A percentile compares a stretch with the other conserved stretches of the same genome.
These are phyloP conservation scores for Casuarina glauca DNA, from an alignment of 306 rosid genomes.

Conservation along the genomic window DNA sequence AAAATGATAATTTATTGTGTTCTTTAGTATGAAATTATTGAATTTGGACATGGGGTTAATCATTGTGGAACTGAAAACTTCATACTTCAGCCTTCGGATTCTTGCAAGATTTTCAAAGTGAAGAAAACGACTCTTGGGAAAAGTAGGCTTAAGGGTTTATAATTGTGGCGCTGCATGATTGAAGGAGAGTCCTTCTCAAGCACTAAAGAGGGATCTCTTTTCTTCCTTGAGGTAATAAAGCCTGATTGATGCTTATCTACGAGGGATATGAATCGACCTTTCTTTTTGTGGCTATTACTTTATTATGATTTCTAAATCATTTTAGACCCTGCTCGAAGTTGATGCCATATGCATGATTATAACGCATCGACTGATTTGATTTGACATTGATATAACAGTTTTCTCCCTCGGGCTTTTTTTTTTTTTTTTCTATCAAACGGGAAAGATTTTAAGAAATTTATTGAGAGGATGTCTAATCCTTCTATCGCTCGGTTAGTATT, in stretches of 20 bases:
- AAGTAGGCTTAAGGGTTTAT: slow-evolving; percentile 32
- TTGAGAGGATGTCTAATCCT: too few species aligned
- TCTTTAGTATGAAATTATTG: too few species aligned
- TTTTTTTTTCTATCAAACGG: too few species aligned
- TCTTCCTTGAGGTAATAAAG: background rate
- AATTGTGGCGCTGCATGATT: slow-evolving; percentile 29
- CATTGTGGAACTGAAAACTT: too few species aligned
- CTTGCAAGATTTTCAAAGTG: background rate
- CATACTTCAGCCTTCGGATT: background rate
- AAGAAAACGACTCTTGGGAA: background rate
- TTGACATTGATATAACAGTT: too few species aligned
- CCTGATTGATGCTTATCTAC: slow-evolving; percentile 17
- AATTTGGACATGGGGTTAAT: too few species aligned
- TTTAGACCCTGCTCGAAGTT: background rate
- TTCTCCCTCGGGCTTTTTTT: background rate
- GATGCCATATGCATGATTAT: background rate
- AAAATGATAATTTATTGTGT: too few species aligned
- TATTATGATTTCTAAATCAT: background rate
- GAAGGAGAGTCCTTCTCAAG: slow-evolving; percentile 36
- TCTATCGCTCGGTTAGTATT: too few species aligned
- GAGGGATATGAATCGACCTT: too few species aligned
- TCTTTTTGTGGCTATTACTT: slow-evolving; percentile 5
- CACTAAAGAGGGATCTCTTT: slow-evolving; percentile 24
- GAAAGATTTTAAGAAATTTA: too few species aligned
- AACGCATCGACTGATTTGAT: background rate